Evolutionary conservation across 306 rosid genomes (phyloP).

Genomic region (Arachis stenosperma): DNA sequence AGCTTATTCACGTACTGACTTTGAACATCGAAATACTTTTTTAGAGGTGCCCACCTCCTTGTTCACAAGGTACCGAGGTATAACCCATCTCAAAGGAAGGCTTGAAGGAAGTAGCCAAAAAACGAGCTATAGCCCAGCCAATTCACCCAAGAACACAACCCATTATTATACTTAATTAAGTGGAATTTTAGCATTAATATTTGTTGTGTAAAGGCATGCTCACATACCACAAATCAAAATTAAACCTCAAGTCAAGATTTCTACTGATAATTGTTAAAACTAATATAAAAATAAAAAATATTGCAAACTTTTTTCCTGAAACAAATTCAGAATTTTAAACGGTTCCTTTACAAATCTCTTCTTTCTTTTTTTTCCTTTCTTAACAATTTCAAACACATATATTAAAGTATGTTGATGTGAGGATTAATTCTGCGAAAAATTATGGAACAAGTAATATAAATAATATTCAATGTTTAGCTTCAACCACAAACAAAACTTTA

Average conservation of each 20-base stretch:
- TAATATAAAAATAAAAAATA: neutral
- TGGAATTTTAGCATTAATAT: neutral
- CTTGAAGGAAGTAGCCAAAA: too few relatives aligned
- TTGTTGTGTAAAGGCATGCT: neutral
- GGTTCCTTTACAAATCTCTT: neutral
- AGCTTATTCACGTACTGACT: too few relatives aligned
- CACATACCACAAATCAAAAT: neutral
- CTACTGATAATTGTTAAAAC: neutral
- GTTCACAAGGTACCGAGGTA: too few relatives aligned
- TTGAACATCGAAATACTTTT: neutral
- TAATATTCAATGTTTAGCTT: slow-evolving; percentile 10
- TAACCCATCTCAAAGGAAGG: too few relatives aligned
- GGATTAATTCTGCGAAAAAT: slow-evolving; percentile 8
- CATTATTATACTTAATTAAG: neutral
- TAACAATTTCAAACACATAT: slow-evolving; percentile 18
- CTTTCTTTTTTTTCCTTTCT: neutral
- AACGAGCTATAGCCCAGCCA: too few relatives aligned
- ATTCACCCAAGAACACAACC: too few relatives aligned
- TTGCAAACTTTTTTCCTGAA: neutral
- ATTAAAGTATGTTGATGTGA: neutral
- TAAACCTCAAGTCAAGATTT: neutral
- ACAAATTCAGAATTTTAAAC: neutral
- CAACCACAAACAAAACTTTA: slow-evolving; percentile 10
- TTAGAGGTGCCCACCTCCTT: too few relatives aligned
- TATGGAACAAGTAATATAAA: slow-evolving; percentile 10